Conservation (phyloP, 345 rosid species). For the Eucalyptus sp. region DNA sequence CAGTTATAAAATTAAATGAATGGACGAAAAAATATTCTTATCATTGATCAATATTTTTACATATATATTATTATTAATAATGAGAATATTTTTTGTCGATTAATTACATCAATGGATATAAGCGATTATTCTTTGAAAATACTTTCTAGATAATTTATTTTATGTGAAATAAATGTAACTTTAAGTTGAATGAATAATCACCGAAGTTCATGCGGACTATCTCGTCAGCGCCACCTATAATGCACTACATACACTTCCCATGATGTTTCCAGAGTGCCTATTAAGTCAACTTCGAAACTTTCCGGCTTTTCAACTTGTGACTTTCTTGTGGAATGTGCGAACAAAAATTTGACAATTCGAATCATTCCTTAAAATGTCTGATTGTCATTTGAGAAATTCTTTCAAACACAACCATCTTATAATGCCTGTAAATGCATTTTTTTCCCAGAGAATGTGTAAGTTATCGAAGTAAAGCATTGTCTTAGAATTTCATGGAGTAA, state of each 20-base stretch:
- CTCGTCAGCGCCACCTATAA: background rate
- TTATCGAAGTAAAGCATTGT: background rate
- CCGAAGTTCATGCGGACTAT: background rate
- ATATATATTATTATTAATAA: too few relatives aligned
- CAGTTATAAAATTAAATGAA: too few relatives aligned
- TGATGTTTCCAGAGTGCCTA: background rate
- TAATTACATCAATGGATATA: too few relatives aligned
- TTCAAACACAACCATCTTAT: background rate
- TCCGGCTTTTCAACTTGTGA: fast-evolving
- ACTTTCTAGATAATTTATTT: too few relatives aligned
- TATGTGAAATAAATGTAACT: fast-evolving
- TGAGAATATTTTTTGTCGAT: fast-evolving
- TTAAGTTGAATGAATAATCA: background rate
- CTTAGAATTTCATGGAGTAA: background rate
- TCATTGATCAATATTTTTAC: too few relatives aligned
- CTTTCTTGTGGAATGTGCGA: background rate
- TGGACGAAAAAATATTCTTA: too few relatives aligned
- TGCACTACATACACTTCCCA: background rate
- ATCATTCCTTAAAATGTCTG: too few relatives aligned
- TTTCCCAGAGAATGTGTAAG: too few relatives aligned
- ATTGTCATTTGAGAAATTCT: background rate
- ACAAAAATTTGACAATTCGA: too few relatives aligned
- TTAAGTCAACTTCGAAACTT: too few relatives aligned
- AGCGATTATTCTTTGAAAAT: too few relatives aligned
- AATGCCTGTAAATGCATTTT: background rate